Percentiles rank a stretch among this genome's conserved stretches.
phyloP scores from a whole-genome alignment of 2,329 filamentous ascomycete genomes.

The Trichoderma atrobrunneum region DNA sequence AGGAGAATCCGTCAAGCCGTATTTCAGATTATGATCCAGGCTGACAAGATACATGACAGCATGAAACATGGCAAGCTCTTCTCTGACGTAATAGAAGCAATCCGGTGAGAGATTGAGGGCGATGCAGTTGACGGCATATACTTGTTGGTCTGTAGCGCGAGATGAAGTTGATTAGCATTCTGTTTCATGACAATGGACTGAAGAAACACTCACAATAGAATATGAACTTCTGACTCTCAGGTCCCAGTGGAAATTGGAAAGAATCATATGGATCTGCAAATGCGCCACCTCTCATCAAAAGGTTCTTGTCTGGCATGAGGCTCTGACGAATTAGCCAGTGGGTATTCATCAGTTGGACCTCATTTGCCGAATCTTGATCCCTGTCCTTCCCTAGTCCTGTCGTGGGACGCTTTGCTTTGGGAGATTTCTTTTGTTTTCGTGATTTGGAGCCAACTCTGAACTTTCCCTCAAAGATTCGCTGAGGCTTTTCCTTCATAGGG shows the following conservation, averaged over 20 bases:
- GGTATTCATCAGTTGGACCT: not conserved
- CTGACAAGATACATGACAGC: conserved; percentile 3
- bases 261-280: not conserved
- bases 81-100: not conserved
- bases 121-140: not conserved
- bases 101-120: not conserved
- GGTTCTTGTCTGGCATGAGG: not conserved
- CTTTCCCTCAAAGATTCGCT: not conserved
- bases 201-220: not conserved
- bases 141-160: not conserved
- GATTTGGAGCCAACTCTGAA: not conserved
- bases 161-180: not conserved
- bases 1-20: not conserved
- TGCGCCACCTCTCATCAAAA: not conserved
- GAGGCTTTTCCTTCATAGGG: not conserved
- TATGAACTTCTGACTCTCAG: not conserved
- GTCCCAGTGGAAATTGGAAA: not conserved
- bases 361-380: not conserved
- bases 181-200: not conserved
- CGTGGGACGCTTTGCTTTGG: not conserved
- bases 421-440: not conserved
- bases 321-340: not conserved
- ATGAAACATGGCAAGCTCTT: conserved; percentile 3
- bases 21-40: conserved; percentile 4
- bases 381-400: not conserved